phyloP scores from a whole-genome alignment of 2,329 filamentous ascomycete species.

The Polychaeton citri region DNA sequence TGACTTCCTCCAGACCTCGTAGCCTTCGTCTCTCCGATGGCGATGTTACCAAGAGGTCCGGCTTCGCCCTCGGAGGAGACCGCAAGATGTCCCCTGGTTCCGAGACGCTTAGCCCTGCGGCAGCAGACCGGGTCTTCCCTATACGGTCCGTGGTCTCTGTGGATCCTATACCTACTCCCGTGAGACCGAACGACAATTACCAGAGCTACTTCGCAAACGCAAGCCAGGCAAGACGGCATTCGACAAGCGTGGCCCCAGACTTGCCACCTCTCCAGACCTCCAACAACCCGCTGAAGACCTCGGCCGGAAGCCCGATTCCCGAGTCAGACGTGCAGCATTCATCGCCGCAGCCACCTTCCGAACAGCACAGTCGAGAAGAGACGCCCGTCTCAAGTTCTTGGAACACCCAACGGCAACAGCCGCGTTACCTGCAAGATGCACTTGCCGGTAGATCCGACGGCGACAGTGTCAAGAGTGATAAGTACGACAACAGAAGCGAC shows the following conservation, averaged over 20 bases:
- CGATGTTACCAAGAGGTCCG: neutral
- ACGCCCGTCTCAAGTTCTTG: neutral
- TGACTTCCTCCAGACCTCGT: neutral
- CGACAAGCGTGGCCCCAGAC: conserved; percentile 1
- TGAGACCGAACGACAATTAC: conserved; percentile 14
- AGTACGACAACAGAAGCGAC: neutral
- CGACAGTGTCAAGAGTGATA: conserved; percentile 2
- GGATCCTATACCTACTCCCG: conserved; percentile 37
- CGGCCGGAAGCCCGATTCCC: neutral
- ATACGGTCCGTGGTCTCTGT: conserved; percentile 68
- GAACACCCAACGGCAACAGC: conserved; percentile 3
- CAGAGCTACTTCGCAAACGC: conserved; percentile 26
- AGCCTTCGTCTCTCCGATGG: neutral
- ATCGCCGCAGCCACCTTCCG: neutral
- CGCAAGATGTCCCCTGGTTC: neutral
- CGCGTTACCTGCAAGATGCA: conserved; percentile 3
- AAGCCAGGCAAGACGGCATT: conserved; percentile 10
- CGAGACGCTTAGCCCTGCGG: conserved; percentile 15
- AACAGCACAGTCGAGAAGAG: neutral
- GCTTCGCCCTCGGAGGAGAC: neutral
- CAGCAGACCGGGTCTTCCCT: conserved; percentile 58
- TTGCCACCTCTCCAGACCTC: neutral
- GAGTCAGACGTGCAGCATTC: neutral
- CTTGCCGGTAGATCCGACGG: conserved; percentile 6
- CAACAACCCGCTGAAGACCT: neutral